Percentiles rank a stretch among this genome's conserved stretches.
Evolutionary conservation across 148 eudicot genomes (phyloP).

Genomic region (Rhododendron molle): DNA sequence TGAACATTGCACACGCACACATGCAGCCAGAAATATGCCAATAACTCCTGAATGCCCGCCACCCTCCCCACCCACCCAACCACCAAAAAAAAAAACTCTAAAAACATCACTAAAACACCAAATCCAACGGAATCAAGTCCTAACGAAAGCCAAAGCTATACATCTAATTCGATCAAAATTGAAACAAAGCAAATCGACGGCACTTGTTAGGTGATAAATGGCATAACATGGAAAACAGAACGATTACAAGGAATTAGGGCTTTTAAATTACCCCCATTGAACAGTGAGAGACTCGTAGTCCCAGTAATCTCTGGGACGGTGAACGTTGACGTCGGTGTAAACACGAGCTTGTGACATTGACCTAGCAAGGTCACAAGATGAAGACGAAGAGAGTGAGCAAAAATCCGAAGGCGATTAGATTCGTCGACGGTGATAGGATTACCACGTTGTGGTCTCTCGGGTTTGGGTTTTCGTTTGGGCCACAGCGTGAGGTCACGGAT

Average conservation of each 20-base stretch:
- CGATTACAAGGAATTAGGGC: constrained; percentile 7
- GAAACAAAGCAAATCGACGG: background rate
- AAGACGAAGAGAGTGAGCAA: background rate
- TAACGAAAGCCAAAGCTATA: background rate
- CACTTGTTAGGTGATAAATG: background rate
- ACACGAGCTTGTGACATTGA: constrained; percentile 34
- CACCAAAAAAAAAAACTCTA: background rate
- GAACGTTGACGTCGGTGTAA: constrained; percentile 38
- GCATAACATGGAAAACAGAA: background rate
- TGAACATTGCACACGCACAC: background rate
- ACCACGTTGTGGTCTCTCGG: background rate
- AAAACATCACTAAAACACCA: background rate
- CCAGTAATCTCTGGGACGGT: constrained; percentile 33
- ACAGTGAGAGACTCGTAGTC: constrained; percentile 41
- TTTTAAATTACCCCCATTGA: constrained; percentile 33
- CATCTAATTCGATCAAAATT: background rate
- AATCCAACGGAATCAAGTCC: background rate
- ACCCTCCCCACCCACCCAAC: too few species aligned
- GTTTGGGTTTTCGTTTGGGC: background rate
- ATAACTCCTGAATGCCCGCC: background rate
- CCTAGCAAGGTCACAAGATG: background rate
- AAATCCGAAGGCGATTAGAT: background rate
- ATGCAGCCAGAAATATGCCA: background rate
- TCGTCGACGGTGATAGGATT: constrained; percentile 1
- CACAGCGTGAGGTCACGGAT: background rate